Evolutionary conservation across 2,329 filamentous ascomycete genomes (phyloP).

Genomic region (Trichoderma guizhouense): DNA sequence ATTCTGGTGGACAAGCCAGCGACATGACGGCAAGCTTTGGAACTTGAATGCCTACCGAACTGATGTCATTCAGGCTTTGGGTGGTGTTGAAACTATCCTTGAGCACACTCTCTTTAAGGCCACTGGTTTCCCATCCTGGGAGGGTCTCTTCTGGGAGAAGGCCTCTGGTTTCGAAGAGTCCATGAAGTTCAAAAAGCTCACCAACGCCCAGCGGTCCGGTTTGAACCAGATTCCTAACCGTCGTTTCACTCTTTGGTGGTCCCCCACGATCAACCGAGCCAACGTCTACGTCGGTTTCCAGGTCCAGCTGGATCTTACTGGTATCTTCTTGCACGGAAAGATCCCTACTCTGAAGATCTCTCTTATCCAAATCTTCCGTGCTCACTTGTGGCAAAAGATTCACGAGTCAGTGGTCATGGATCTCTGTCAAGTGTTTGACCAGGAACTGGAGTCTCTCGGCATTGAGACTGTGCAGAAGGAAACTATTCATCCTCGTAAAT

Average conservation of each 20-base stretch:
- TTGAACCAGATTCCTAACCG: conserved; percentile 97
- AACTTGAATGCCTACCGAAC: conserved; percentile 94
- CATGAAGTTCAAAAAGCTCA: conserved; percentile 99
- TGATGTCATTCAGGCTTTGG: conserved; percentile 92
- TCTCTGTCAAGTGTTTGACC: conserved; percentile 95
- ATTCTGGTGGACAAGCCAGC: conserved; percentile 98
- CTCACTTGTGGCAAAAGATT: conserved; percentile 99
- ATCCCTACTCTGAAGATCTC: conserved; percentile 98
- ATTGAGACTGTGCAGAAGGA: conserved; percentile 99
- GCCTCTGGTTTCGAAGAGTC: conserved; percentile 55
- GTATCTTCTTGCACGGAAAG: conserved; percentile 98
- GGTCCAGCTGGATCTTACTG: conserved; percentile 93
- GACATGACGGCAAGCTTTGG: conserved; percentile 97
- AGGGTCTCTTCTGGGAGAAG: conserved; percentile 89
- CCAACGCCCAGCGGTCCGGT: conserved; percentile 94
- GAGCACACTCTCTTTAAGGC: conserved; percentile 97
- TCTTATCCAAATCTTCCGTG: conserved; percentile 97
- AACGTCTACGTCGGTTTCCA: conserved; percentile 99
- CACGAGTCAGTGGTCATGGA: conserved; percentile 99
- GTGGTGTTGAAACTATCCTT: conserved; percentile 95
- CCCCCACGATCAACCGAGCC: conserved; percentile 84
- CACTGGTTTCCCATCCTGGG: conserved; percentile 95
- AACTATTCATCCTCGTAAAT: conserved; percentile 97
- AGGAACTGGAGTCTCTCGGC: conserved; percentile 90
- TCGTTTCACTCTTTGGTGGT: conserved; percentile 99